Conservation (phyloP, 2,329 filamentous ascomycete genomes). For the Chaetomiaceae sp. region DNA sequence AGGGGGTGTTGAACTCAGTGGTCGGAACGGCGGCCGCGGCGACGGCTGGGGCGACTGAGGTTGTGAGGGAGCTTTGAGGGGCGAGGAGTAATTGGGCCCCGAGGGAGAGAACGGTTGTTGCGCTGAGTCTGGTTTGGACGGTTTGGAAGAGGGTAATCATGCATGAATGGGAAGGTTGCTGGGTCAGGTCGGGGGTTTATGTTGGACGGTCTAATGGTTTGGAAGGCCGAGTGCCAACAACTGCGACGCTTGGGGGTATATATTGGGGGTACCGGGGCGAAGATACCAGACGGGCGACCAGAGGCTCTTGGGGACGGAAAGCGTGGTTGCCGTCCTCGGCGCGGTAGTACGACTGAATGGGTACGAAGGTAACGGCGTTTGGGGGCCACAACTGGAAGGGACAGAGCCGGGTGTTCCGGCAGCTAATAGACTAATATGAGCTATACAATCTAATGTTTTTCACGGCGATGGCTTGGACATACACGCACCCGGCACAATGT, state of each 20-base stretch:
- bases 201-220: no score
- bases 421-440: slow-evolving; percentile 11
- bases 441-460: neutral
- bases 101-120: neutral
- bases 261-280: neutral
- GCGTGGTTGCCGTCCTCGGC: no score
- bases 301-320: no score
- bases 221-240: no score
- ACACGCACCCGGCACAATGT: no score
- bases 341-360: neutral
- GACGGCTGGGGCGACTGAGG: slow-evolving; percentile 24
- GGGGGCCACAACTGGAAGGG: neutral
- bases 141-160: neutral
- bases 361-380: slow-evolving; percentile 6
- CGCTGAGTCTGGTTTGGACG: neutral
- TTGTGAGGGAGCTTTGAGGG: slow-evolving; percentile 37
- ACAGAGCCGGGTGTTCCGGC: neutral
- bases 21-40: slow-evolving; percentile 34
- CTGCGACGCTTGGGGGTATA: no score
- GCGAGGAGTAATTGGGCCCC: no score
- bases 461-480: no score
- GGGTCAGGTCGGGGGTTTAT: no score
- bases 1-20: slow-evolving; percentile 29
- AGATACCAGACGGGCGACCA: no score
- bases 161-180: no score